These are phyloP conservation scores for Lichtheimia ornata DNA, from an alignment of 371 early-diverging fungal genomes.

Conservation along the genomic window DNA sequence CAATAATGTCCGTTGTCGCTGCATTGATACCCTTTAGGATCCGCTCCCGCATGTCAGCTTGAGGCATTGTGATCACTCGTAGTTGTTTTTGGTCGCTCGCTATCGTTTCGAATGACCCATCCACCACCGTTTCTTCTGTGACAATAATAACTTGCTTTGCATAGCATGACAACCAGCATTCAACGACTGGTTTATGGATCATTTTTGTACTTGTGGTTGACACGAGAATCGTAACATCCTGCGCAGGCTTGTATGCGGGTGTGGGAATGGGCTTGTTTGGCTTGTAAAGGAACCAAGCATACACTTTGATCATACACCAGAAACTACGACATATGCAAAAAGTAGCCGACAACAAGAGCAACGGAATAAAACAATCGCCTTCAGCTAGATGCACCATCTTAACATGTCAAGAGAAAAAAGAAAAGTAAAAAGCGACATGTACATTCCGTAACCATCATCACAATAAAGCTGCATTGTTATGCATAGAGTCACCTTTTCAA, in stretches of 20 bases:
- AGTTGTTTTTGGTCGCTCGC: conserved; percentile 49
- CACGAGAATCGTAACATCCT: conserved; percentile 68
- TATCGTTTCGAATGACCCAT: conserved; percentile 43
- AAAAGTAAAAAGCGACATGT: neutral
- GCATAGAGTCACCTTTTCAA: neutral
- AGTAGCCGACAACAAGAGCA: conserved; percentile 66
- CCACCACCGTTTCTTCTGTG: conserved; percentile 48
- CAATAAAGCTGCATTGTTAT: neutral
- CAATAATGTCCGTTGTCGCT: conserved; percentile 60
- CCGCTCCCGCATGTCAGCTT: conserved; percentile 64
- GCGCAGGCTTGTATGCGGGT: conserved; percentile 44
- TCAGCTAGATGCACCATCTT: conserved; percentile 66
- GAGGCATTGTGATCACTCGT: conserved; percentile 47
- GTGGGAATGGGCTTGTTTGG: conserved; percentile 43
- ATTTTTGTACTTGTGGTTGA: conserved; percentile 72
- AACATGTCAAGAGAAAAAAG: neutral
- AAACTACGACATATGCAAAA: conserved; percentile 69
- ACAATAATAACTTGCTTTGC: conserved; percentile 63
- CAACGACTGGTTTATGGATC: conserved; percentile 63
- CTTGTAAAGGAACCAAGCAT: conserved; percentile 47
- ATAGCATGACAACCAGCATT: conserved; percentile 60
- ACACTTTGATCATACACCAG: conserved; percentile 61
- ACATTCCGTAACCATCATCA: too few species aligned
- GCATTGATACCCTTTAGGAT: conserved; percentile 69
- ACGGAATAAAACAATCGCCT: conserved; percentile 51